Evolutionary conservation across 805 yeast genomes (phyloP).

Genomic region (Myxozyma vanderwaltii): DNA sequence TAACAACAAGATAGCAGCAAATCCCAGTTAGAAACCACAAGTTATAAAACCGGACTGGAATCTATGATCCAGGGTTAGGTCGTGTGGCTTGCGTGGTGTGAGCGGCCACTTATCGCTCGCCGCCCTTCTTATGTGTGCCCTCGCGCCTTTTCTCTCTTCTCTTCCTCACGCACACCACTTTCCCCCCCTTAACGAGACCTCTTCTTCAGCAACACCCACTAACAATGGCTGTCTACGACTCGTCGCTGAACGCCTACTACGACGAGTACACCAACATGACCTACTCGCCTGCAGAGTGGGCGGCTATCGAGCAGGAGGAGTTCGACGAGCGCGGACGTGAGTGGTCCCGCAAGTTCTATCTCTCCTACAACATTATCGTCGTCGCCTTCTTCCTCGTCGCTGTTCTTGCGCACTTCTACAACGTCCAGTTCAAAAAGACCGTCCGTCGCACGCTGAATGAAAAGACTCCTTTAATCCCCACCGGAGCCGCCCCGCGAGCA

Average conservation of each 20-base stretch:
- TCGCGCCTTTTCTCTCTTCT: slow-evolving; percentile 1
- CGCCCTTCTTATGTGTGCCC: not conserved
- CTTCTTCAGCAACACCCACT: not conserved
- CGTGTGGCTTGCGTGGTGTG: slow-evolving; percentile 13
- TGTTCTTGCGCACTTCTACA: slow-evolving; percentile 32
- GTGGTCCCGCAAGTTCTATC: slow-evolving; percentile 35
- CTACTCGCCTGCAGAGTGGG: slow-evolving; percentile 32
- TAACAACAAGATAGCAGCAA: too few relatives aligned
- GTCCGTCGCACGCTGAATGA: slow-evolving; percentile 22
- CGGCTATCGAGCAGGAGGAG: slow-evolving; percentile 32
- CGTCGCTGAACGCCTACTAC: slow-evolving; percentile 23
- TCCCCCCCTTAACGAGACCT: not conserved
- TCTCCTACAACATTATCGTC: slow-evolving; percentile 33
- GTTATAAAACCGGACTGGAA: not conserved
- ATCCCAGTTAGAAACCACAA: not conserved
- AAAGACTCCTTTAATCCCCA: slow-evolving; percentile 33
- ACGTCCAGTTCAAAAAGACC: slow-evolving; percentile 33
- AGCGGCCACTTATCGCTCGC: slow-evolving; percentile 15
- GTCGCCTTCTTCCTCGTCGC: slow-evolving; percentile 32
- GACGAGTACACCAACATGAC: slow-evolving; percentile 24
- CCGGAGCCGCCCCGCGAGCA: slow-evolving; percentile 21
- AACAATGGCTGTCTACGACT: slow-evolving; percentile 17
- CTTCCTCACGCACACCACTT: slow-evolving; percentile 2
- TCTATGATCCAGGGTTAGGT: slow-evolving; percentile 4
- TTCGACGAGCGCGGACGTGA: slow-evolving; percentile 35